Evolutionary conservation across 805 yeast genomes (phyloP).

Genomic region (Wickerhamiella sorbophila): DNA sequence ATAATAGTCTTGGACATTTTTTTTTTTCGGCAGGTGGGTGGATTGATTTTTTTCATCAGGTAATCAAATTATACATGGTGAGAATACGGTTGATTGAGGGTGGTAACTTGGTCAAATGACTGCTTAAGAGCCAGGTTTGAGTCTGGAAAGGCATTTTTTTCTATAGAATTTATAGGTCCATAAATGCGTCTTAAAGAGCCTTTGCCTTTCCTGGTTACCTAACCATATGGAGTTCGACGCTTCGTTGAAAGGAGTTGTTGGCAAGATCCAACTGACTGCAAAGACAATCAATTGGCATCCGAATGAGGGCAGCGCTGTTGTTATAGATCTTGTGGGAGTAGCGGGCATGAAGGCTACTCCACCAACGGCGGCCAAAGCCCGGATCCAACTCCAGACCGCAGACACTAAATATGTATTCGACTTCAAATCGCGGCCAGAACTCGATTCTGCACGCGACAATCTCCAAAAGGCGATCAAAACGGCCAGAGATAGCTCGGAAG

Average conservation of each 20-base stretch:
- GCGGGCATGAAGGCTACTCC: conserved; percentile 25
- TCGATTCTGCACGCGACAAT: conserved; percentile 35
- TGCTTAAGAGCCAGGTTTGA: no score
- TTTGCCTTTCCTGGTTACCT: not conserved
- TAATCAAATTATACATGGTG: not conserved
- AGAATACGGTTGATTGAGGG: no score
- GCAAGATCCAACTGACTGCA: conserved; percentile 8
- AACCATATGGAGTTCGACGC: conserved; percentile 9
- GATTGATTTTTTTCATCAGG: not conserved
- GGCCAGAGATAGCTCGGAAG: conserved; percentile 42
- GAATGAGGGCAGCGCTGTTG: conserved; percentile 2
- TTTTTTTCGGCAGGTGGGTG: not conserved
- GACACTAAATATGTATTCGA: conserved; percentile 33
- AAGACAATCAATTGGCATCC: conserved; percentile 12
- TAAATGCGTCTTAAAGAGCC: no score
- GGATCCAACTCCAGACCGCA: conserved; percentile 16
- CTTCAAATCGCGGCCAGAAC: conserved; percentile 56
- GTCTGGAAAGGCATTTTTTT: no score
- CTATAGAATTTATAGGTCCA: no score
- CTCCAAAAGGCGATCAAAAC: conserved; percentile 18
- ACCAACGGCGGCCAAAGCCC: conserved; percentile 21
- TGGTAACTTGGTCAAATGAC: no score
- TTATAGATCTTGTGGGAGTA: conserved; percentile 10
- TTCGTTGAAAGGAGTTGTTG: conserved; percentile 15
- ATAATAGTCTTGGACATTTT: conserved; percentile 39